Base-by-base conservation (phyloP, 2,329 filamentous ascomycete genomes). In the Pyrenophora seminiperda region DNA sequence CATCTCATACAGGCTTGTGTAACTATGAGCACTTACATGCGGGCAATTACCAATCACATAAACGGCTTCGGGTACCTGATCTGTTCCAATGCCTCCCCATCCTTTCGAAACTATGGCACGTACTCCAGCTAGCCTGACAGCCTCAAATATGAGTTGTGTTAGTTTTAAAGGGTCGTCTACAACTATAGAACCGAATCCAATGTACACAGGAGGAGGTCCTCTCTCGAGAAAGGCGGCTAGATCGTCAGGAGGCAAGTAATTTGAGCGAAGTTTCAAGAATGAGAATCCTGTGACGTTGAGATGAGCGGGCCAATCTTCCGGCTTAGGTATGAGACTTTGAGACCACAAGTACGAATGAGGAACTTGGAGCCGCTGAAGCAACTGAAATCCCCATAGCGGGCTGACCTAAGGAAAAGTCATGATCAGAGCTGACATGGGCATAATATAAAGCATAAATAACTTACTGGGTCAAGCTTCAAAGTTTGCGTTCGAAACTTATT, bases 101-200 rank as follows among this genome's bases (percentile, higher is more conserved):
- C 81, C 81, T 41, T 77, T 77, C 0, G 81, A 83, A 0, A 85
- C 72, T 1, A 85, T 74, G 1, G 79, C 81, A 17, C 82, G 75
- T 4, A 63, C 56, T 7, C 54, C 49, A 5, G 55, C 50, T n/a
- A 54, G 11, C 15, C 65, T 61, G 2, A 82, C 73, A 1, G 80
- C 79, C n/a, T 76, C 70, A 2, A 83, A 71, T 0, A 83, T 73
- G 9, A 72, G 75, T 2, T 71, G 59, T 0, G 76, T 80, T 3
- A 83, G 59, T 7, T 51, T 62, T 10, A 75, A 60, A 0, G 81
- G 76, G 22, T 83, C 71, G 15, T 82, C 79, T 2, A 83, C 73
- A 0, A 83, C 80, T 37, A 84, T 83, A 27, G 76, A 80, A 4
- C 81, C 81, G 55, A 83, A 83, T 0, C 81, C 81, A 29, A 84